Percentiles rank a stretch among this genome's conserved stretches.
Conservation (phyloP, 371 early-diverging fungal genomes). For the Chytridiales sp. region DNA sequence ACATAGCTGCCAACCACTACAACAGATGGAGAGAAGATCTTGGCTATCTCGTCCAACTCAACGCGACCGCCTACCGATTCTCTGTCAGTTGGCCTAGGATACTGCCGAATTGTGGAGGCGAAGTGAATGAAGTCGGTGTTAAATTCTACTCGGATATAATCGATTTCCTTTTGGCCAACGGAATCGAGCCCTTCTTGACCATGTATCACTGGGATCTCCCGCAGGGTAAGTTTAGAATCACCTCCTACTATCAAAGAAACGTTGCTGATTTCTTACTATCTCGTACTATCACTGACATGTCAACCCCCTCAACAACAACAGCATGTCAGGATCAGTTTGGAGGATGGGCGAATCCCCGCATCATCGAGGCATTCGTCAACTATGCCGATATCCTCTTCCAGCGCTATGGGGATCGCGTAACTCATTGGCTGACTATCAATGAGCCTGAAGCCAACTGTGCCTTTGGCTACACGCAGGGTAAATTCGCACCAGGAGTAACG, state of each 20-base stretch:
- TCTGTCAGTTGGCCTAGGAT: slow-evolving; percentile 36
- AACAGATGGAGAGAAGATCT: slow-evolving; percentile 21
- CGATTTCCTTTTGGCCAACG: slow-evolving; percentile 21
- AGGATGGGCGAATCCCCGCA: slow-evolving; percentile 25
- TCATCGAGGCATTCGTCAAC: slow-evolving; percentile 29
- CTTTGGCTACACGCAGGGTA: slow-evolving; percentile 15
- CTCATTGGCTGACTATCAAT: slow-evolving; percentile 36
- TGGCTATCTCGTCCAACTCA: slow-evolving; percentile 16
- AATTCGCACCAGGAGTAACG: slow-evolving; percentile 12
- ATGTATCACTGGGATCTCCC: slow-evolving; percentile 35
- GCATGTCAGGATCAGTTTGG: slow-evolving; percentile 31
- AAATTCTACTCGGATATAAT: slow-evolving; percentile 31
- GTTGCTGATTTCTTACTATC: neutral
- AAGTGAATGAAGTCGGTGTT: slow-evolving; percentile 26
- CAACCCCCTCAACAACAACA: slow-evolving; percentile 11
- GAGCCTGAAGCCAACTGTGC: slow-evolving; percentile 37
- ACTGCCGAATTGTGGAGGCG: slow-evolving; percentile 31
- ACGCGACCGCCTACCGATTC: slow-evolving; percentile 35
- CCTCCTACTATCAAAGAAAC: neutral
- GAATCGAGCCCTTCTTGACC: slow-evolving; percentile 32
- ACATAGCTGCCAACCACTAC: slow-evolving; percentile 28
- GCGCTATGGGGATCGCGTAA: slow-evolving; percentile 30
- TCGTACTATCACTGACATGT: too few relatives aligned
- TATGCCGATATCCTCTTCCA: slow-evolving; percentile 35
- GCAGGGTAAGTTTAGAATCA: neutral